Conservation (phyloP, 495 filamentous ascomycete species). For the Hypoxylon fragiforme region DNA sequence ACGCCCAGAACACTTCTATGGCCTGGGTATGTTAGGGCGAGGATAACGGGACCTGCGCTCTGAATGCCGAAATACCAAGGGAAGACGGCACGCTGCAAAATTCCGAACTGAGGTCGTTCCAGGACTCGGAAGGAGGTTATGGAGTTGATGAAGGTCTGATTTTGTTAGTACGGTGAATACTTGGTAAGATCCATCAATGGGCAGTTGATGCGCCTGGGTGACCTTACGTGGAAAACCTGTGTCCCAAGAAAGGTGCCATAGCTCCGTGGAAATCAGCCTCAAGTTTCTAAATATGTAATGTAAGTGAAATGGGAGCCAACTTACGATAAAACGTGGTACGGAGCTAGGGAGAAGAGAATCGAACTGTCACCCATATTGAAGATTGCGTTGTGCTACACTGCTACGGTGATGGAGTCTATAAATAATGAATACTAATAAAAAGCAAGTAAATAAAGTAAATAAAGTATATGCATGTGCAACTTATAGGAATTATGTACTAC, state of each 20-base stretch:
- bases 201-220: no score
- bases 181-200: not conserved
- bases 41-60: slow-evolving; percentile 67
- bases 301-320: slow-evolving; percentile 11
- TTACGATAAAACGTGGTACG: slow-evolving; percentile 79
- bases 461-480: not conserved
- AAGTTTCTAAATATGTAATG: not conserved
- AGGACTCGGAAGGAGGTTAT: slow-evolving; percentile 73
- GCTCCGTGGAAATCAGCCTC: slow-evolving; percentile 44
- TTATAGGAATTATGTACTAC: no score
- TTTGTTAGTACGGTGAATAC: not conserved
- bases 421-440: no score
- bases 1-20: slow-evolving; percentile 39
- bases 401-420: no score
- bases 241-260: slow-evolving; percentile 81
- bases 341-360: slow-evolving; percentile 61
- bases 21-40: slow-evolving; percentile 82
- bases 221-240: slow-evolving; percentile 76
- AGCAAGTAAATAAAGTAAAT: not conserved
- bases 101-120: slow-evolving; percentile 76
- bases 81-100: slow-evolving; percentile 77
- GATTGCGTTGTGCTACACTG: not conserved
- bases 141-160: slow-evolving; percentile 77
- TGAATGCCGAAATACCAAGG: slow-evolving; percentile 87
- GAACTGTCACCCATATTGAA: slow-evolving; percentile 32